phyloP scores from a whole-genome alignment of 2,329 filamentous ascomycete species.

The Colletotrichum acutatum region DNA sequence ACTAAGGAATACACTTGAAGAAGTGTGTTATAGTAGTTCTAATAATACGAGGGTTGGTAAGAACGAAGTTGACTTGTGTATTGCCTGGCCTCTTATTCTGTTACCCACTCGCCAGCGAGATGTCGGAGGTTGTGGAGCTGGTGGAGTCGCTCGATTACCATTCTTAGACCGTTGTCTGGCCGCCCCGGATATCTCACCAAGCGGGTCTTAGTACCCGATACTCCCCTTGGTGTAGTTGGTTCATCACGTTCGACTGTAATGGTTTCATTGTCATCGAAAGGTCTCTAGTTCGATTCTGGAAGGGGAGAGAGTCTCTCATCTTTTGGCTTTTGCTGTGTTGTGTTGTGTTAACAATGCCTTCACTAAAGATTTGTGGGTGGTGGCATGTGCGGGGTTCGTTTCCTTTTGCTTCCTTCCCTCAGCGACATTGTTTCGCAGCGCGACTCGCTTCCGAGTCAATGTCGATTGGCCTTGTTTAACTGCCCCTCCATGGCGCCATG shows the following conservation, averaged over 20 bases:
- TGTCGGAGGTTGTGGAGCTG: not conserved
- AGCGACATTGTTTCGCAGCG: not conserved
- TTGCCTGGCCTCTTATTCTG: no score
- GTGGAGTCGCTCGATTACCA: not conserved
- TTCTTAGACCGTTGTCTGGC: not conserved
- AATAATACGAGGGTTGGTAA: no score
- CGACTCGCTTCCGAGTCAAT: not conserved
- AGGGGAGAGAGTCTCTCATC: slow-evolving; percentile 13
- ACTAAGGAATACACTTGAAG: no score
- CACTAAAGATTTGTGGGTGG: no score
- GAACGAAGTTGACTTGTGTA: no score
- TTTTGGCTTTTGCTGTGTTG: not conserved
- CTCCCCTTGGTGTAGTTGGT: slow-evolving; percentile 36
- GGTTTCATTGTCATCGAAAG: slow-evolving; percentile 31
- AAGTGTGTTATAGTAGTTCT: no score
- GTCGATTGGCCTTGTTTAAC: slow-evolving; percentile 1
- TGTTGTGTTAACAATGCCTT: not conserved
- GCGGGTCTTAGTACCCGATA: slow-evolving; percentile 4
- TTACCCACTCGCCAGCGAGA: not conserved
- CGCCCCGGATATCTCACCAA: slow-evolving; percentile 1
- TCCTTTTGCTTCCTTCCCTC: not conserved
- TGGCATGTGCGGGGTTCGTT: not conserved
- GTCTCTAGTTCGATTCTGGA: slow-evolving; percentile 37
- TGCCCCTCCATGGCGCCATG: not conserved
- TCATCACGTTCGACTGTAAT: slow-evolving; percentile 37